phyloP scores from a whole-genome alignment of 805 yeast species.

The Lipomyces starkeyi region DNA sequence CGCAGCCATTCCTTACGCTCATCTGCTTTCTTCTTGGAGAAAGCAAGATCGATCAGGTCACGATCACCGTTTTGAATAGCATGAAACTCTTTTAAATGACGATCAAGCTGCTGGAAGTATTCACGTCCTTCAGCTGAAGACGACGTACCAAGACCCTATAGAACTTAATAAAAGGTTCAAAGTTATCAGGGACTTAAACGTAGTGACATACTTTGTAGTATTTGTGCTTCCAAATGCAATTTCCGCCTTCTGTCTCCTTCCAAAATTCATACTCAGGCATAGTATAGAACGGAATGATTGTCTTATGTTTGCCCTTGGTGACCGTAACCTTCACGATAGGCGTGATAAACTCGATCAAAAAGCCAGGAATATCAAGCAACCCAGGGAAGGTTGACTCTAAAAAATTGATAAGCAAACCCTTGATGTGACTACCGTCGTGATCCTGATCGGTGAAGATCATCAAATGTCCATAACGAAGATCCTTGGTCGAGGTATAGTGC shows the following conservation, averaged over 20 bases:
- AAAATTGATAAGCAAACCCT: slow-evolving; percentile 92
- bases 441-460: slow-evolving; percentile 99
- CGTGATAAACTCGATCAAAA: slow-evolving; percentile 90
- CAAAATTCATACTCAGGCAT: slow-evolving; percentile 96
- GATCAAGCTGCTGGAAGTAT: slow-evolving; percentile 83
- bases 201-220: slow-evolving; percentile 67
- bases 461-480: slow-evolving; percentile 90
- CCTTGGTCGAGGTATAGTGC: slow-evolving; percentile 71
- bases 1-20: slow-evolving; percentile 97
- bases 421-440: slow-evolving; percentile 98
- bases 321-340: slow-evolving; percentile 93
- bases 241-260: slow-evolving; percentile 82
- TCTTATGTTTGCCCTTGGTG: slow-evolving; percentile 54
- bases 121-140: slow-evolving; percentile 80
- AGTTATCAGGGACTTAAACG: not conserved
- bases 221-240: slow-evolving; percentile 85
- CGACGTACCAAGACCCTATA: slow-evolving; percentile 92
- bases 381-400: slow-evolving; percentile 95
- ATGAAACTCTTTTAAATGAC: slow-evolving; percentile 84
- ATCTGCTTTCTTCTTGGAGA: slow-evolving; percentile 93
- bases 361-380: slow-evolving; percentile 85
- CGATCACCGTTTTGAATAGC: slow-evolving; percentile 76
- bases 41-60: slow-evolving; percentile 84
- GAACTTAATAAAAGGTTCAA: not conserved
- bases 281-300: slow-evolving; percentile 77